Evolutionary conservation across 306 rosid species (phyloP), one percentile per base, ranked within the genome.

Genomic region (Coriaria nepalensis): DNA sequence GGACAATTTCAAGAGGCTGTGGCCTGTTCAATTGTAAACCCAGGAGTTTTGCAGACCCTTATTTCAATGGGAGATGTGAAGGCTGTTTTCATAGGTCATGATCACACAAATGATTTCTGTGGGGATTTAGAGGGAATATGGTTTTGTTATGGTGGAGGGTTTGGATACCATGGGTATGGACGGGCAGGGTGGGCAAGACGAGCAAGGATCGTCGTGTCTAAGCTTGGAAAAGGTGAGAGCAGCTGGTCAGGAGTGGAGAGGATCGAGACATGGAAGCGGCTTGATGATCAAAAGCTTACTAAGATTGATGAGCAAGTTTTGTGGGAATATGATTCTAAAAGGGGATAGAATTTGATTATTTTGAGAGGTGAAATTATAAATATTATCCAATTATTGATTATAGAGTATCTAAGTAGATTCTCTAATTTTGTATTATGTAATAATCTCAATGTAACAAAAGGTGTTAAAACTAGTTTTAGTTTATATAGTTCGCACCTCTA

Each of bases 101-200:
- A 88, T 64, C 97, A 84, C 63, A 61, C 40, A 6, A 88, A 88
- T 43, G 97, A 88, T 62, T 88, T 84, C 40, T 88, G 97, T 10
- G 97, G 97, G 57, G 69, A 72, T 55, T 73, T 88, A 52, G 76
- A 76, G 13, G 87, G 77, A 13, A 67, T 88, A 55, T 84, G 93
- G 97, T 88, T 88, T 44, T 88, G 97, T 72, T 88, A 88, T 32
- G 97, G 97, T 49, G 95, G 97, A 13, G 95, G 95, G 34, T 78
- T 84, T 44, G 97, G 97, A 37, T 88, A 88, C 67, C 95, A 84
- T 58, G 95, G 77, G 13, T 88, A 88, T 40, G 97, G 97, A 37
- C 76, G 68, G 50, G 60, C 42, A 0, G 90, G 90, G 41, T 88
- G 93, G 97, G 77, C 80, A 5, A 78, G 95, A 63, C 78, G 97